Base-by-base conservation (phyloP, 2,329 filamentous ascomycete species). In the Cercospora sojina region DNA sequence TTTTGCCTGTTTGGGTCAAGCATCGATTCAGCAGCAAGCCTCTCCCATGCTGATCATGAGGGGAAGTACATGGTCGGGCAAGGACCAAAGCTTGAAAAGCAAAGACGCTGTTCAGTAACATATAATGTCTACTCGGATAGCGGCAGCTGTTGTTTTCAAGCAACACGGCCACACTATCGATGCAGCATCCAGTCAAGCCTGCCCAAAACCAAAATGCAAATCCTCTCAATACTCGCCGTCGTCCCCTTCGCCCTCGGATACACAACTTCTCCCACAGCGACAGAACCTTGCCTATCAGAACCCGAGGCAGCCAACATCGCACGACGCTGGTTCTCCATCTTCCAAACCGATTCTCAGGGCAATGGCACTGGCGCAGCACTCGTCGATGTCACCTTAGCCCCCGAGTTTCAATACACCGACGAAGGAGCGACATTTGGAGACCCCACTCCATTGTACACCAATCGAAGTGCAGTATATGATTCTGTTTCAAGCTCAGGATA, bases 271-370 rank as follows among this genome's bases (percentile, higher is more conserved):
- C 53, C 53, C 3, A 56, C 53, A 5, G 53, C 25, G 18, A 56
- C 53, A 3, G 53, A 56, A 8, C 62, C 66, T 13, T 67, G 66
- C n/a, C 66, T 67, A 4, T 51, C 32, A 9, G 43, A 64, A 8
- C 49, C 66, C n/a, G 66, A 67, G 29, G 61, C 66, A 5, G 49
- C 62, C 6, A 65, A 65, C 41, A 65, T 67, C 31, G 62, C 61
- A 41, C 59, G 64, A 12, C 58, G 66, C 31, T 67, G 62, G 66
- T 57, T 67, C 13, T 49, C 58, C 6, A 67, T 67, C 32, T 67
- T 67, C 53, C 29, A 65, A 31, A 67, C 66, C n/a, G 59, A 67
- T n/a, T 41, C 32, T n/a, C n/a, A 25, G 7, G 66, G 66, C 25
- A 62, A 49, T 31, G 61, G 63, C 1, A 67, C 66, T 7, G 66